Base-by-base conservation (phyloP, 23 red algal species). In the Gracilariopsis chorda region DNA sequence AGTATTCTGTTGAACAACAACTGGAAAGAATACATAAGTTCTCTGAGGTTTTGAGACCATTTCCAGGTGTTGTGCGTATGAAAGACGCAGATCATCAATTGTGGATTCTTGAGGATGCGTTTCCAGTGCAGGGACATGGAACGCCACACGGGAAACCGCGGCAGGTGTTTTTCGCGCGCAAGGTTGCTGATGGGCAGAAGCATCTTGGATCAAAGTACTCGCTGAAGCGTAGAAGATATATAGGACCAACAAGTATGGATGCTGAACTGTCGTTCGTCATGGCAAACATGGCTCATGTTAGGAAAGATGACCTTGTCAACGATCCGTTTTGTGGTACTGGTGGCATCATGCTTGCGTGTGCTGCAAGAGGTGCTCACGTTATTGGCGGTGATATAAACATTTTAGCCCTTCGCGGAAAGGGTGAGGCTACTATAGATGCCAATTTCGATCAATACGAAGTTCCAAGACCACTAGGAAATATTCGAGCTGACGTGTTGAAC, bases 191-290 rank as follows among this genome's bases (percentile, higher is more conserved):
- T 20, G 89, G 78, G 20, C 63, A 48, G 41, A 73, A 72, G 46
- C 63, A 79, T 53, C 33, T 96, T 13, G 80, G 88, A 27, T 56
- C 88, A 34, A 51, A 61, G 28, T 99, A 90, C 55, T 79, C 82
- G 42, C 82, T 99, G 36, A 79, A 81, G 51, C 46, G 57, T 48
- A 51, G 97, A 40, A 43, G 59, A 19, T 95, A 93, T 67, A 90
- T 99, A 72, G 97, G 97, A 19, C 93, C 97, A 1, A 99, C 97
- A 32, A 90, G 89, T 60, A 99, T 96, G 97, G 93, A 99, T 51
- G 97, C 97, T 7, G 93, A 96, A 78, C 55, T 99, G 63, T 42
- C 97, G n/a, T 99, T 99, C 80, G 83, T 99, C 55, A 99, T 99
- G 97, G 93, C 93, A 21, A 99, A 99, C 49, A 80, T 96, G 63